Evolutionary conservation across 176 grass and related monocot species (phyloP).

Genomic region (Luzula sylvatica): DNA sequence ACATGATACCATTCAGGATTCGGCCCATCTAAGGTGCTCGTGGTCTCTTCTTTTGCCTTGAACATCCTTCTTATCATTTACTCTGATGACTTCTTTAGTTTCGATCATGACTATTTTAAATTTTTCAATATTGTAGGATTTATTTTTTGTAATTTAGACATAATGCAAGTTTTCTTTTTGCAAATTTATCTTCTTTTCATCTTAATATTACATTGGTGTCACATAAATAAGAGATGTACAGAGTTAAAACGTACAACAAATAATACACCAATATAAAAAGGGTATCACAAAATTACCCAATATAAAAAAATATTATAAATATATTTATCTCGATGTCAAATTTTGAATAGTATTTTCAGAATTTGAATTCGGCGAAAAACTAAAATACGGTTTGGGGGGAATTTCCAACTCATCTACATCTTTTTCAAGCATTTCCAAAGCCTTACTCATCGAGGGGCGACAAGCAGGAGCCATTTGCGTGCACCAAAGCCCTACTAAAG

Average conservation of each 20-base stretch:
- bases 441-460: constrained; percentile 50
- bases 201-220: background rate
- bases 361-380: too few species aligned
- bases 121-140: background rate
- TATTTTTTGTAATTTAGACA: too few species aligned
- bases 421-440: constrained; percentile 51
- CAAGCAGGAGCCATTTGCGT: constrained; percentile 24
- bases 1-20: too few species aligned
- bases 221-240: background rate
- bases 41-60: too few species aligned
- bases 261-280: too few species aligned
- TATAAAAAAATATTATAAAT: too few species aligned
- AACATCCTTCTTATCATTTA: background rate
- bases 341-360: too few species aligned
- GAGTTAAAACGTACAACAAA: too few species aligned
- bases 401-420: constrained; percentile 23
- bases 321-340: too few species aligned
- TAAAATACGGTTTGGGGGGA: constrained; percentile 21
- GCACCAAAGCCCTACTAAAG: constrained; percentile 49
- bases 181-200: background rate
- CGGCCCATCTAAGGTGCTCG: too few species aligned
- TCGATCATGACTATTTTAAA: too few species aligned
- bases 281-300: too few species aligned
- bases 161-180: background rate
- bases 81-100: background rate